These are phyloP conservation scores for Ascochyta lentis DNA, from an alignment of 2,329 filamentous ascomycete genomes.

Conservation along the genomic window DNA sequence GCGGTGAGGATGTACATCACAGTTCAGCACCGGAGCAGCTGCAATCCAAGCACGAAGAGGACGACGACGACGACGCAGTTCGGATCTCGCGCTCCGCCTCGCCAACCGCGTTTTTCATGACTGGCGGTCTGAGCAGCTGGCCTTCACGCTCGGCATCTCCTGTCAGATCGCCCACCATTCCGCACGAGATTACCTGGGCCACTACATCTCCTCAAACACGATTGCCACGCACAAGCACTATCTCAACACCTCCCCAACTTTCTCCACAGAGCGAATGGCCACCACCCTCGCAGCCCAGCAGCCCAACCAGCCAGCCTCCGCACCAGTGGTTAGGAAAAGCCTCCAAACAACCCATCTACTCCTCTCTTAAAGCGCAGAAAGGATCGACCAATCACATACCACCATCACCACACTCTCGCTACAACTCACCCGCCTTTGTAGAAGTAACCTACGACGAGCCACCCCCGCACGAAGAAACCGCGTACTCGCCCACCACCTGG, in stretches of 20 bases:
- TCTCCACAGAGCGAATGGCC: too few species aligned
- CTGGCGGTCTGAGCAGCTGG: slow-evolving; percentile 25
- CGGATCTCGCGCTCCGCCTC: slow-evolving; percentile 8
- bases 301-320: too few species aligned
- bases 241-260: too few species aligned
- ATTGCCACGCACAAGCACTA: neutral
- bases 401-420: slow-evolving; percentile 16
- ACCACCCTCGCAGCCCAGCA: too few species aligned
- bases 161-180: neutral
- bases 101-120: slow-evolving; percentile 33
- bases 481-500: neutral
- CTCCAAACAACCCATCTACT: too few species aligned
- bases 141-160: slow-evolving; percentile 7
- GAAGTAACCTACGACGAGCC: slow-evolving; percentile 12
- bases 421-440: slow-evolving; percentile 33
- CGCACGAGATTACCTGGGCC: slow-evolving; percentile 8
- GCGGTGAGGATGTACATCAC: too few species aligned
- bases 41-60: slow-evolving; percentile 21
- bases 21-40: too few species aligned
- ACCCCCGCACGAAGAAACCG: slow-evolving; percentile 9
- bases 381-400: too few species aligned
- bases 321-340: neutral
- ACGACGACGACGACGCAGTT: neutral
- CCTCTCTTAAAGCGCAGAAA: too few species aligned
- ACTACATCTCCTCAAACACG: neutral